Evolutionary conservation across 116 monocot genomes (phyloP).

Genomic region (Trichopus zeylanicus): DNA sequence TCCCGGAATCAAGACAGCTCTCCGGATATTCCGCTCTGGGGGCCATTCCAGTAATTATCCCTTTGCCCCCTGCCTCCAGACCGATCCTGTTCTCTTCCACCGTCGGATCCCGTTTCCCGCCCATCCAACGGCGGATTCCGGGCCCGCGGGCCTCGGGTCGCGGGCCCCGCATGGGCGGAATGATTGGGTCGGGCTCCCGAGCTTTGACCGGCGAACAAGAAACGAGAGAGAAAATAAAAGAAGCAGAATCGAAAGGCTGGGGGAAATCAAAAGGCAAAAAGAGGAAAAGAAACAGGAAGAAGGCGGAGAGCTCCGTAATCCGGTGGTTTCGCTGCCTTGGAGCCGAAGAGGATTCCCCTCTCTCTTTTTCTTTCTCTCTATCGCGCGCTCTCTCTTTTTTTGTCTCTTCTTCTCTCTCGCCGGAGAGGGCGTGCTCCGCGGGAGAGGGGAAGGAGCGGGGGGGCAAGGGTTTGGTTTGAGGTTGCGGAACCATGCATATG

Average conservation of each 20-base stretch:
- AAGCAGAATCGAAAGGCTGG: no score
- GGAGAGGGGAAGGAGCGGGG: conserved; percentile 1
- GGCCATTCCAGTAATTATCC: no score
- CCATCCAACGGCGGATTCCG: background rate
- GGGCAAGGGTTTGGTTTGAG: conserved; percentile 1
- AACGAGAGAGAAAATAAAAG: background rate
- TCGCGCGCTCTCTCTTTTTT: background rate
- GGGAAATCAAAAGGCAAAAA: background rate
- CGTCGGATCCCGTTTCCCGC: background rate
- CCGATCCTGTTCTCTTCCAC: background rate
- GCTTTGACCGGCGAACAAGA: conserved; percentile 7
- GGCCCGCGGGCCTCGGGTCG: background rate
- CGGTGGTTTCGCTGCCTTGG: background rate
- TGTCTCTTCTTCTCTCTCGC: no score
- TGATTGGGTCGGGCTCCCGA: conserved; percentile 13
- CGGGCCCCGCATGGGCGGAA: background rate
- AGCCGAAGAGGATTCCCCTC: conserved; percentile 3
- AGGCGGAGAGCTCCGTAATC: background rate
- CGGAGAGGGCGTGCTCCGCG: background rate
- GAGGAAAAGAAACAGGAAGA: no score
- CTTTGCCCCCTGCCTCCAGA: no score
- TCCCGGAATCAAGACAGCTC: background rate
- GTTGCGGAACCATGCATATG: conserved; percentile 41
- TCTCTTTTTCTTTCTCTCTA: background rate
- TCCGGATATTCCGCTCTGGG: conserved; percentile 5